Evolutionary conservation across 2,329 filamentous ascomycete genomes (phyloP).

Genomic region (Cercospora sp.): DNA sequence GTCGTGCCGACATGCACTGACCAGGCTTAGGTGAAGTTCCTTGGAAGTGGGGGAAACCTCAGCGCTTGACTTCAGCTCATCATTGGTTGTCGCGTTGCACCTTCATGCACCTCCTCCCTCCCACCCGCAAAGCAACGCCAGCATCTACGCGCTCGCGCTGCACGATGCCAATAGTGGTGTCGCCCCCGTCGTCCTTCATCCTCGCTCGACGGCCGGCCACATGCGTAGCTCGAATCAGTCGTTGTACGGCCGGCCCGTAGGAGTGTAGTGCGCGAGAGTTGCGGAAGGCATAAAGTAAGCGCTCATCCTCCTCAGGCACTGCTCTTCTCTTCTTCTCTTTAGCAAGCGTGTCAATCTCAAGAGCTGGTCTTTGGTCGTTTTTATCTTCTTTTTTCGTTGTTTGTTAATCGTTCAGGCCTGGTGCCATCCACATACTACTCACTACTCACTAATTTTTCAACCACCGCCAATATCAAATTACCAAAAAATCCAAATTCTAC

Average conservation of each 20-base stretch:
- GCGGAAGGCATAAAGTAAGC: conserved; percentile 16
- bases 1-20: conserved; percentile 1
- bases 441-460: conserved; percentile 33
- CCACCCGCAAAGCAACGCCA: conserved; percentile 17
- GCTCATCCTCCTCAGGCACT: conserved; percentile 25
- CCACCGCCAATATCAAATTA: conserved; percentile 28
- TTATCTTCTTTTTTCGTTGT: conserved; percentile 42
- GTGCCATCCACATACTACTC: conserved; percentile 39
- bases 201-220: conserved; percentile 7
- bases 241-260: conserved; percentile 13
- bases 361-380: conserved; percentile 53
- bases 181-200: not conserved
- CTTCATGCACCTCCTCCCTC: conserved; percentile 19
- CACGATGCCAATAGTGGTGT: conserved; percentile 32
- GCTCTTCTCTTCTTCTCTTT: conserved; percentile 42
- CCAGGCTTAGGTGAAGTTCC: conserved; percentile 8
- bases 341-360: conserved; percentile 54
- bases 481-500: conserved; percentile 32
- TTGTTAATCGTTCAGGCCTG: conserved; percentile 48
- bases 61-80: conserved; percentile 7
- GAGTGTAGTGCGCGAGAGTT: not conserved
- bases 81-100: conserved; percentile 13
- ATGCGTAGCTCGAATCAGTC: conserved; percentile 14
- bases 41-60: conserved; percentile 2
- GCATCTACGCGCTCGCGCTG: conserved; percentile 31